Evolutionary conservation across 2,329 filamentous ascomycete species (phyloP).

Genomic region (Moelleriella libera): DNA sequence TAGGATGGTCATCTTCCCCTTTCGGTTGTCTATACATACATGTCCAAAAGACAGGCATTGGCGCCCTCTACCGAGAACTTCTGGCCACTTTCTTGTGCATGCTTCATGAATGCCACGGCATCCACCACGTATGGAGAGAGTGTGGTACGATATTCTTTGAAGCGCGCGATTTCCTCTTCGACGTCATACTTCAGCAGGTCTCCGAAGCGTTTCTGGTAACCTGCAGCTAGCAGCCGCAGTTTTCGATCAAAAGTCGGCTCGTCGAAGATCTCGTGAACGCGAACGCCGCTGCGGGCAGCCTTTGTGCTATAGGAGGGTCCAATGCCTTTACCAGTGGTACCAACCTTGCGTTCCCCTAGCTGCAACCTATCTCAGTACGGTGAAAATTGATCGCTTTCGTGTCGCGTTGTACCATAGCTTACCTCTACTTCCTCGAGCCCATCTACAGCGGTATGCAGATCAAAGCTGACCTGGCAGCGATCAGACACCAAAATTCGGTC

Average conservation of each 20-base stretch:
- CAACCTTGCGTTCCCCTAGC: neutral
- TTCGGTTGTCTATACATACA: too few species aligned
- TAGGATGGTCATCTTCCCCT: too few species aligned
- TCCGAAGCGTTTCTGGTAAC: slow-evolving; percentile 52
- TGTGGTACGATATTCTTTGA: slow-evolving; percentile 40
- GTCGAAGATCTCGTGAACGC: slow-evolving; percentile 54
- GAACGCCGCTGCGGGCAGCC: slow-evolving; percentile 43
- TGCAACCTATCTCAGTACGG: neutral
- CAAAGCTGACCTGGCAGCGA: slow-evolving; percentile 48
- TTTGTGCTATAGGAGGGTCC: slow-evolving; percentile 8
- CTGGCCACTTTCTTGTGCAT: slow-evolving; percentile 41
- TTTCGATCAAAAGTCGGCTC: slow-evolving; percentile 51
- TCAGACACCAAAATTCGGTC: slow-evolving; percentile 48
- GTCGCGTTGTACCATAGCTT: slow-evolving; percentile 13
- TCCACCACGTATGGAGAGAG: slow-evolving; percentile 44
- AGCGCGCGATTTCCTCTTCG: slow-evolving; percentile 50
- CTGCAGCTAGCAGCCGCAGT: slow-evolving; percentile 43
- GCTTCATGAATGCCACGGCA: slow-evolving; percentile 47
- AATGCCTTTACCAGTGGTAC: slow-evolving; percentile 3
- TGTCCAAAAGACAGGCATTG: slow-evolving; percentile 5
- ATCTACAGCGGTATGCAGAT: slow-evolving; percentile 53
- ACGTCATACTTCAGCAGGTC: slow-evolving; percentile 48
- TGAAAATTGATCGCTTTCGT: neutral
- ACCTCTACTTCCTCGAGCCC: slow-evolving; percentile 49
- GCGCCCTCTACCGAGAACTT: slow-evolving; percentile 59